Percentiles rank a stretch among this genome's conserved stretches.
Conservation (phyloP, 75 land plant genomes). For the Pseudotsuga menziesii region DNA sequence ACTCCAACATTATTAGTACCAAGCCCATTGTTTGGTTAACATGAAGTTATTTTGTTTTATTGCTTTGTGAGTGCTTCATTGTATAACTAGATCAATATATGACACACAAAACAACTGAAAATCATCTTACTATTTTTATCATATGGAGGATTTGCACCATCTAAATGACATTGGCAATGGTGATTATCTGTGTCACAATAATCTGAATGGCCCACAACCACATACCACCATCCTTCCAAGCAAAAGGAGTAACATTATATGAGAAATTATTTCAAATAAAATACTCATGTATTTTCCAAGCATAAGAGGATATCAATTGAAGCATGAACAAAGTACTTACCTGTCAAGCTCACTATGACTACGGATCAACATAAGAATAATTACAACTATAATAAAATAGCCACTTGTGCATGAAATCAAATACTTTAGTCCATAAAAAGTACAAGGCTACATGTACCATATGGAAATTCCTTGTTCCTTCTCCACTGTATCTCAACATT, state of each 20-base stretch:
- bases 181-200: slow-evolving; percentile 55
- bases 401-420: neutral
- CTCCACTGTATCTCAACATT: slow-evolving; percentile 95
- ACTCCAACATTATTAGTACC: too few relatives aligned
- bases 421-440: neutral
- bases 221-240: slow-evolving; percentile 95
- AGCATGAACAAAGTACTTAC: neutral
- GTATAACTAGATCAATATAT: neutral
- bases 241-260: neutral
- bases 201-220: slow-evolving; percentile 84
- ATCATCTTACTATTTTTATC: neutral
- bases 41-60: neutral
- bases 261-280: neutral
- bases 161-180: slow-evolving; percentile 54
- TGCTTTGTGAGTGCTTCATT: neutral
- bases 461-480: slow-evolving; percentile 89
- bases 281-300: neutral
- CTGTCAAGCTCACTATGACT: neutral
- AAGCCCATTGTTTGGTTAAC: too few relatives aligned
- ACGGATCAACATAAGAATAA: neutral
- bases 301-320: neutral
- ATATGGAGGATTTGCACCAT: slow-evolving; percentile 41
- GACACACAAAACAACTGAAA: neutral
- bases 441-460: slow-evolving; percentile 42
- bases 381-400: too few relatives aligned